phyloP scores from a whole-genome alignment of 257 asterid genomes.

The Solanum bulbocastanum region DNA sequence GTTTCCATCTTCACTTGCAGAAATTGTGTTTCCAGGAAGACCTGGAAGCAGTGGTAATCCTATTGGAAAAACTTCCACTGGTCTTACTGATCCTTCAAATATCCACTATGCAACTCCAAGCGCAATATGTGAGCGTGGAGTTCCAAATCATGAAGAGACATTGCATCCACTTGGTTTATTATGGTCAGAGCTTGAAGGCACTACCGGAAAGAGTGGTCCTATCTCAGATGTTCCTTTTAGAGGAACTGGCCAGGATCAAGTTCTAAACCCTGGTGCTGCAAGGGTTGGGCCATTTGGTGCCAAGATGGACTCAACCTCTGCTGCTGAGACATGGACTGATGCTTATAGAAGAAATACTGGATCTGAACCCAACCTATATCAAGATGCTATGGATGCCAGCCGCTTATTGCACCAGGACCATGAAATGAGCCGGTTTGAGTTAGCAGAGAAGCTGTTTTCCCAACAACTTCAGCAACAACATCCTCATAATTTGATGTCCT shows the following conservation, averaged over 20 bases:
- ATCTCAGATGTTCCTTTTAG: slow-evolving; percentile 18
- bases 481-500: slow-evolving; percentile 33
- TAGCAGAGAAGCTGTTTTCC: slow-evolving; percentile 53
- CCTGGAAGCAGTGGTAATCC: slow-evolving; percentile 63
- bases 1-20: slow-evolving; percentile 23
- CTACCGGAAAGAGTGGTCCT: slow-evolving; percentile 46
- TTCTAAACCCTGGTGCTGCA: slow-evolving; percentile 35
- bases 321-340: slow-evolving; percentile 57
- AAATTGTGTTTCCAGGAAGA: slow-evolving; percentile 76
- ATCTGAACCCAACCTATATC: slow-evolving; percentile 45
- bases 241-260: slow-evolving; percentile 32
- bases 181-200: slow-evolving; percentile 92
- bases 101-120: slow-evolving; percentile 19
- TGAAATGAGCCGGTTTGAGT: slow-evolving; percentile 41
- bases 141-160: slow-evolving; percentile 37
- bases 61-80: slow-evolving; percentile 34
- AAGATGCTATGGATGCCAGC: slow-evolving; percentile 41
- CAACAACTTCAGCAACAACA: slow-evolving; percentile 43
- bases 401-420: slow-evolving; percentile 41
- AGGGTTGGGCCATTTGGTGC: slow-evolving; percentile 36
- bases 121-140: slow-evolving; percentile 26
- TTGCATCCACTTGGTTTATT: slow-evolving; percentile 68
- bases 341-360: slow-evolving; percentile 34
- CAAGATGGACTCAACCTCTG: slow-evolving; percentile 27
- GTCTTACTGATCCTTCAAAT: background rate